Percentiles rank a stretch among this genome's conserved stretches.
These are phyloP conservation scores for Metschnikowia aberdeeniae DNA, from an alignment of 805 yeast genomes.

Conservation along the genomic window DNA sequence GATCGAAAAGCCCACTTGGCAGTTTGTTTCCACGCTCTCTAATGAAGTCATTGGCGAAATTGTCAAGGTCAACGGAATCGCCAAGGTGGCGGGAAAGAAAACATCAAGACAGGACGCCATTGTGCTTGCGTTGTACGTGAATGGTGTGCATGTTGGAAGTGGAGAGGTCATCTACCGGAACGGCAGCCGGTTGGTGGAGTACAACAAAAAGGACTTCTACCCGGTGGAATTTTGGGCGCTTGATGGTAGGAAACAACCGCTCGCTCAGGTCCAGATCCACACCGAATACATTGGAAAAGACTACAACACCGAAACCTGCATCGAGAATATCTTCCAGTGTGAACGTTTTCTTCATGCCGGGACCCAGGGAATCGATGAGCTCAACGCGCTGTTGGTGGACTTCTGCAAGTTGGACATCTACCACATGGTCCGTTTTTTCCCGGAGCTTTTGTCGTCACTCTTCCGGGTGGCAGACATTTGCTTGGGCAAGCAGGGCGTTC, in stretches of 20 bases:
- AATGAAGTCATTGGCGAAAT: conserved; percentile 72
- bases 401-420: conserved; percentile 52
- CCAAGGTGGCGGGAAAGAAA: conserved; percentile 31
- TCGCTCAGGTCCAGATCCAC: conserved; percentile 50
- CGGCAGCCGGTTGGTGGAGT: conserved; percentile 46
- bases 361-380: conserved; percentile 37
- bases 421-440: conserved; percentile 57
- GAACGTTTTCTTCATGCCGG: conserved; percentile 43
- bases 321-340: conserved; percentile 54
- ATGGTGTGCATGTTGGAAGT: conserved; percentile 60
- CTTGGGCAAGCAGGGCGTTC: conserved; percentile 20
- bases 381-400: conserved; percentile 44
- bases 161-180: conserved; percentile 51
- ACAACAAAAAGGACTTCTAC: conserved; percentile 39
- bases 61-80: conserved; percentile 59
- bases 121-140: conserved; percentile 52
- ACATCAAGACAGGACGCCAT: conserved; percentile 49
- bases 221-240: conserved; percentile 42
- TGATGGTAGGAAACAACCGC: conserved; percentile 28
- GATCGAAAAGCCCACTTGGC: conserved; percentile 51
- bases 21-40: conserved; percentile 66
- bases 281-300: conserved; percentile 66
- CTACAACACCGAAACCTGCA: conserved; percentile 54
- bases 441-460: conserved; percentile 45
- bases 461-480: conserved; percentile 30